phyloP scores from a whole-genome alignment of 495 filamentous ascomycete genomes.

The Xylaria palmicola region DNA sequence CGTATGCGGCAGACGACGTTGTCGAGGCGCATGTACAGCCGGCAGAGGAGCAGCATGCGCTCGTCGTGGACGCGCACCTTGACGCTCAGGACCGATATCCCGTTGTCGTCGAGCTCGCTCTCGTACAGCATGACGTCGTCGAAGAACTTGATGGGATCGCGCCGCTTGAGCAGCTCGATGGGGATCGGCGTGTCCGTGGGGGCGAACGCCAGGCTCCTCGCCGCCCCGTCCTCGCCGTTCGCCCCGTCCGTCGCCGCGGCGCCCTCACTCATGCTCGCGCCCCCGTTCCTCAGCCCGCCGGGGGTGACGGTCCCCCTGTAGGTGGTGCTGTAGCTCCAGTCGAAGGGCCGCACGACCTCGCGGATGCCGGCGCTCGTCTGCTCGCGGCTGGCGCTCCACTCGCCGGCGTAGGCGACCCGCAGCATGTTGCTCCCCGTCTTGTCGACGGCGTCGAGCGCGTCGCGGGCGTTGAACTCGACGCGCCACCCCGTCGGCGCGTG shows the following conservation, averaged over 20 bases:
- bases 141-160: conserved; percentile 90
- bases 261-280: not conserved
- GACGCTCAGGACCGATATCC: conserved; percentile 79
- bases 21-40: conserved; percentile 94
- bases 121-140: conserved; percentile 96
- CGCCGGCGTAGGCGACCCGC: conserved; percentile 85
- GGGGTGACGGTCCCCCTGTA: conserved; percentile 66
- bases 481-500: conserved; percentile 69
- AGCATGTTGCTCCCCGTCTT: conserved; percentile 89
- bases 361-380: conserved; percentile 84
- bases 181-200: conserved; percentile 66
- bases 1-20: conserved; percentile 81
- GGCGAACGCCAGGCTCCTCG: conserved; percentile 43
- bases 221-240: not conserved
- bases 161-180: conserved; percentile 72
- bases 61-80: conserved; percentile 91
- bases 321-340: conserved; percentile 93
- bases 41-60: conserved; percentile 74
- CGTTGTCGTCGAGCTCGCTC: conserved; percentile 96
- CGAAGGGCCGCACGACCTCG: conserved; percentile 91
- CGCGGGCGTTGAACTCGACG: conserved; percentile 77
- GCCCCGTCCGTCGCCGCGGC: not conserved
- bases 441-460: conserved; percentile 85
- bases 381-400: conserved; percentile 86
- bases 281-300: not conserved